Base-by-base conservation (phyloP, 352 stramenopile genomes). In the Phytophthora palmivora region DNA sequence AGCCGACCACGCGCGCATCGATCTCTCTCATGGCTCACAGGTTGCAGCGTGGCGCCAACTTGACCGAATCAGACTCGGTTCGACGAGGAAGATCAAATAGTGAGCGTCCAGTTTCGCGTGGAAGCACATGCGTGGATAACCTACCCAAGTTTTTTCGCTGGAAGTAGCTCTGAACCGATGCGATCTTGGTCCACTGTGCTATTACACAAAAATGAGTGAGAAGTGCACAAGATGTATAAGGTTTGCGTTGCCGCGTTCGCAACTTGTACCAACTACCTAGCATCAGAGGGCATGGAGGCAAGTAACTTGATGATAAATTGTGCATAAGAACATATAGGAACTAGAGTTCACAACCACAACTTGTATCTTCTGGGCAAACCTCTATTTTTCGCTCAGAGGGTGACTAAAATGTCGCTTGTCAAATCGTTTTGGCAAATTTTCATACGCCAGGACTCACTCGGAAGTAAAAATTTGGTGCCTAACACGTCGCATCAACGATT, bases 1-100 rank as follows among this genome's bases (percentile, higher is more conserved):
- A 87, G 30, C 77, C 77, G 12, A 48, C 77, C 24, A 87, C 72
- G 21, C 66, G 77, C 8, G 72, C 77, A 42, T 72, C 64, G 38
- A 87, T 74, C 56, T 69, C 51, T 16, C 37, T 58, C 67, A 76
- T 76, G 14, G 18, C 24, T 28, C 24, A 6, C 3, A 15, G 9
- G 9, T 14, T 36, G 7, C 7, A 43, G 21, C 41, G 19, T 48
- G 12, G 12, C 10, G 22, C 19, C 18, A 14, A 46, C 15, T 36
- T 33, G 28, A 26, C 34, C 18, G 32, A 57, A 59, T 49, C 30
- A 30, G 36, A 36, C 44, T 51, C 6, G 4, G 28, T 45, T 63
- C 38, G 18, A 46, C 32, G 6, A 4, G 19, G 50, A 42, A 51
- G 24, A 72, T 72, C 36, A 28, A 36, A 50, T 63, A 72, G 49